These are phyloP conservation scores for Volvox africanus DNA, from an alignment of 139 green algal species.

Conservation along the genomic window DNA sequence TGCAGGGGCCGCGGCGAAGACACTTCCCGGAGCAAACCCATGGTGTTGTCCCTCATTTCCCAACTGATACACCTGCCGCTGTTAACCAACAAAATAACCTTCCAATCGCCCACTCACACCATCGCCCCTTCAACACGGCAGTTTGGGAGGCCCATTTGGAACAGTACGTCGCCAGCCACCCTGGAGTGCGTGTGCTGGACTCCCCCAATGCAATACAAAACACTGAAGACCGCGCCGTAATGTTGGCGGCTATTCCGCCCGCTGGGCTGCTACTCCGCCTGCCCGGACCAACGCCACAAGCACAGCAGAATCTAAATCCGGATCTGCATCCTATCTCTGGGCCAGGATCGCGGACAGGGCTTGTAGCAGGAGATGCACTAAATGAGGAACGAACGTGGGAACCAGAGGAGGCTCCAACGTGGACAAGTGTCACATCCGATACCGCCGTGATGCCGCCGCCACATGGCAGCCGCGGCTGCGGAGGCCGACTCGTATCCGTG, in stretches of 20 bases:
- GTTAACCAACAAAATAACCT: too few relatives aligned
- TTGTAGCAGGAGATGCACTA: too few relatives aligned
- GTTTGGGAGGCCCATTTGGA: slow-evolving; percentile 9
- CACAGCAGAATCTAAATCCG: neutral
- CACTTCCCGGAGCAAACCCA: too few relatives aligned
- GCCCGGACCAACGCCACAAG: neutral
- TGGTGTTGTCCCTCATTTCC: too few relatives aligned
- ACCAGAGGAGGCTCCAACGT: neutral
- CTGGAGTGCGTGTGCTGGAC: neutral
- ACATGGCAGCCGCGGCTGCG: neutral
- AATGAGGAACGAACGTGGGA: too few relatives aligned
- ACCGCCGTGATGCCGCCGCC: neutral
- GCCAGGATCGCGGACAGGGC: too few relatives aligned
- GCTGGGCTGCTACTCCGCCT: neutral
- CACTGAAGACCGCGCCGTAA: slow-evolving; percentile 10
- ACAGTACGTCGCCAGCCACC: neutral
- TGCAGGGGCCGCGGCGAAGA: too few relatives aligned
- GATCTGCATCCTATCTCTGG: too few relatives aligned
- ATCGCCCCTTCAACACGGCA: neutral
- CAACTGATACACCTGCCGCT: too few relatives aligned
- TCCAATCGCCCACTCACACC: neutral
- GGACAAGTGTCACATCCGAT: neutral
- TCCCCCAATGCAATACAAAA: neutral
- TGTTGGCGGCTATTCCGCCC: slow-evolving; percentile 10
- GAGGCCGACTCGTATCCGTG: neutral